Evolutionary conservation across 805 yeast genomes (phyloP).

Genomic region (Jamesozyma piceae): DNA sequence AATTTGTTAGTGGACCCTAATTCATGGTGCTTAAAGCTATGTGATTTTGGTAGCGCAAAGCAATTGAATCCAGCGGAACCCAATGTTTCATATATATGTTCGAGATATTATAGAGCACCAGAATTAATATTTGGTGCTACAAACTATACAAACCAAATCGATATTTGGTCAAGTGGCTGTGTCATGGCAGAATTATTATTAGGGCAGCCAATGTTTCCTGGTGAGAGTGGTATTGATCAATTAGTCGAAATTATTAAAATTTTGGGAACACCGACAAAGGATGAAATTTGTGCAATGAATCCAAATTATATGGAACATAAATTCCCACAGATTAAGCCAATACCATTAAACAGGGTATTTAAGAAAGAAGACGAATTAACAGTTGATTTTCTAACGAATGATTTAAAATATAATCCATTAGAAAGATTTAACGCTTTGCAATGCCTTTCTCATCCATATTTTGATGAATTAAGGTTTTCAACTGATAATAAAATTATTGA

Average conservation of each 20-base stretch:
- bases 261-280: conserved; percentile 88
- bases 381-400: conserved; percentile 44
- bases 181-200: conserved; percentile 93
- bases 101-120: conserved; percentile 94
- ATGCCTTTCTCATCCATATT: conserved; percentile 25
- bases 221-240: conserved; percentile 96
- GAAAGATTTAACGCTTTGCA: conserved; percentile 49
- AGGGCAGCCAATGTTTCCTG: conserved; percentile 96
- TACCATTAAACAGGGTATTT: conserved; percentile 60
- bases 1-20: conserved; percentile 76
- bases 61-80: conserved; percentile 83
- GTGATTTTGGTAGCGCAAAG: conserved; percentile 96
- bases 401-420: conserved; percentile 60
- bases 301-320: conserved; percentile 96
- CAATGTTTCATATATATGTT: conserved; percentile 91
- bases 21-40: conserved; percentile 75
- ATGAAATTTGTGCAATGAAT: conserved; percentile 88
- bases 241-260: conserved; percentile 93
- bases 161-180: conserved; percentile 96
- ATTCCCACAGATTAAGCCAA: conserved; percentile 79
- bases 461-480: conserved; percentile 25
- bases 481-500: conserved; percentile 11
- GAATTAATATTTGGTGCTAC: conserved; percentile 96
- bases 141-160: conserved; percentile 91
- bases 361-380: conserved; percentile 40